These are phyloP conservation scores for Coelastrella sp. DNA, from an alignment of 139 green algal species.

Conservation along the genomic window DNA sequence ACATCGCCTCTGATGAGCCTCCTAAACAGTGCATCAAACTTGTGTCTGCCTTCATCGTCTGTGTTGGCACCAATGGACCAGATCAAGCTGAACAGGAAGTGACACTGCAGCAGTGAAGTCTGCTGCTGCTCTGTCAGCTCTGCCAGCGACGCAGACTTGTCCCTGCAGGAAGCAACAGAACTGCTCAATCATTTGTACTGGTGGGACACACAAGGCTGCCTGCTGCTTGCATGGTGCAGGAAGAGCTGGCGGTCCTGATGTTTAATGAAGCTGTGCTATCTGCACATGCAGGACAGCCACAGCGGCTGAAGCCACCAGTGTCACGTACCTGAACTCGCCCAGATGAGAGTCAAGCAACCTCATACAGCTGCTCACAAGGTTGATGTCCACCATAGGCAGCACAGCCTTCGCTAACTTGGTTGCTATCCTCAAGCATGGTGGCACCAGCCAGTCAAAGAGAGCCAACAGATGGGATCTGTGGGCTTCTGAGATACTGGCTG, in stretches of 20 bases:
- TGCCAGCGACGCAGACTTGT: background rate
- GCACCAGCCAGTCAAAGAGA: constrained; percentile 84
- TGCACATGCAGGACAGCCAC: too few relatives aligned
- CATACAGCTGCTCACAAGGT: constrained; percentile 70
- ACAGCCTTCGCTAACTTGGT: constrained; percentile 58
- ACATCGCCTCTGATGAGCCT: constrained; percentile 70
- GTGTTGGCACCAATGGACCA: constrained; percentile 82
- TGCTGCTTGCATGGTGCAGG: too few relatives aligned
- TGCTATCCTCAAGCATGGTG: constrained; percentile 71
- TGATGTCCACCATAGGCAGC: constrained; percentile 71
- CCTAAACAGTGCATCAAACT: constrained; percentile 58
- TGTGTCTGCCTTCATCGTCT: constrained; percentile 66
- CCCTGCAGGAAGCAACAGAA: constrained; percentile 5
- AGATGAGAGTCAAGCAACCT: constrained; percentile 68
- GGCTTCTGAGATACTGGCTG: constrained; percentile 58
- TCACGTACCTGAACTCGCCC: constrained; percentile 64
- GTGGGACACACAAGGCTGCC: too few relatives aligned
- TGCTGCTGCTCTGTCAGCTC: constrained; percentile 61
- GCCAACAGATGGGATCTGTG: constrained; percentile 60
- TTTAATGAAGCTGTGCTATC: too few relatives aligned
- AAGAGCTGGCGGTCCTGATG: too few relatives aligned
- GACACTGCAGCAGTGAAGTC: constrained; percentile 59
- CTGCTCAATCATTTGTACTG: background rate
- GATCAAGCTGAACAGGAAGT: constrained; percentile 82
- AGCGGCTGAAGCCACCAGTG: too few relatives aligned